phyloP scores from a whole-genome alignment of 306 rosid genomes.

The Quercus aquifolioides region DNA sequence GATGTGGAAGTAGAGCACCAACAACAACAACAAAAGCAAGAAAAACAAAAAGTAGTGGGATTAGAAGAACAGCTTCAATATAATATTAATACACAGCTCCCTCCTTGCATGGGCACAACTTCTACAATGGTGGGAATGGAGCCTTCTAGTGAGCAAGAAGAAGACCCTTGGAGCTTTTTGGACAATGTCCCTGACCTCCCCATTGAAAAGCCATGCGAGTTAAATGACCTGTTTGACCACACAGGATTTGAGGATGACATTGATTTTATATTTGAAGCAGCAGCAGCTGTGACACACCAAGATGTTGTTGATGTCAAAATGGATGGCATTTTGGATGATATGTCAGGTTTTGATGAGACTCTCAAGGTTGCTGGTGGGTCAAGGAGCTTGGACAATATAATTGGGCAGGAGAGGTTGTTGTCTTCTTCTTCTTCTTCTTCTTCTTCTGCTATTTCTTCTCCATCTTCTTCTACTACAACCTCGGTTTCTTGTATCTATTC shows the following conservation, averaged over 20 bases:
- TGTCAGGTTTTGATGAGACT: conserved; percentile 6
- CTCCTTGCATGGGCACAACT: conserved; percentile 27
- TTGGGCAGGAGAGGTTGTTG: conserved; percentile 15
- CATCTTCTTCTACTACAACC: conserved; percentile 60
- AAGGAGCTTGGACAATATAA: not conserved
- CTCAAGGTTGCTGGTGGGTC: conserved; percentile 10
- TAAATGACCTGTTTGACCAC: conserved; percentile 43
- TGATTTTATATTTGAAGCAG: conserved; percentile 44
- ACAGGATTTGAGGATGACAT: conserved; percentile 60
- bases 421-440: conserved; percentile 45
- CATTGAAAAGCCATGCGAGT: conserved; percentile 25
- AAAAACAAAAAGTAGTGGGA: conserved; percentile 5
- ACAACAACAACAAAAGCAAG: not conserved
- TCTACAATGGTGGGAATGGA: conserved; percentile 37
- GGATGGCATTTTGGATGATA: conserved; percentile 26
- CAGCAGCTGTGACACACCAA: conserved; percentile 6
- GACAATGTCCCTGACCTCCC: conserved; percentile 37
- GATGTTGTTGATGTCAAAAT: conserved; percentile 24
- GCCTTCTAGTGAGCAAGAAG: conserved; percentile 24
- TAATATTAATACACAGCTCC: not conserved
- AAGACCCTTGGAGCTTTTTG: conserved; percentile 56
- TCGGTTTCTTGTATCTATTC: conserved; percentile 43
- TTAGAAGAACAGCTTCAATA: conserved; percentile 3
- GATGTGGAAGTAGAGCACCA: conserved; percentile 22
- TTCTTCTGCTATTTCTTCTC: conserved; percentile 51